Evolutionary conservation across 495 filamentous ascomycete genomes (phyloP).

Genomic region (Tuber aestivum): DNA sequence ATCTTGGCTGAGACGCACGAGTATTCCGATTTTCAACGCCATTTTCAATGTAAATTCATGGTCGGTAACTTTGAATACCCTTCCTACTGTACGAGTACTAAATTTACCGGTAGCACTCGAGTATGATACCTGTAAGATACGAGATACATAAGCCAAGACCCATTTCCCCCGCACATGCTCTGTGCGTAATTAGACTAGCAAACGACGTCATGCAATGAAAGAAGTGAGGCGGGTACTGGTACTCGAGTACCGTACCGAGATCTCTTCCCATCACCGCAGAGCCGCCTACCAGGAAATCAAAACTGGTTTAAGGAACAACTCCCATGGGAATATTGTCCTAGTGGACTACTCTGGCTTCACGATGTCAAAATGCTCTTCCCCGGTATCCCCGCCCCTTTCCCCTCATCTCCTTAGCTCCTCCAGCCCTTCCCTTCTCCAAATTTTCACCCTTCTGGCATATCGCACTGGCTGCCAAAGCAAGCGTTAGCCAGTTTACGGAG

Average conservation of each 20-base stretch:
- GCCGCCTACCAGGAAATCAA: too few relatives aligned
- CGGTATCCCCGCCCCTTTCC: not conserved
- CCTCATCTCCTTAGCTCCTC: not conserved
- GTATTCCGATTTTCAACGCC: too few relatives aligned
- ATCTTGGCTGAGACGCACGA: too few relatives aligned
- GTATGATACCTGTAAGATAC: too few relatives aligned
- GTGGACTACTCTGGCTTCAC: too few relatives aligned
- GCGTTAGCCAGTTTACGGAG: not conserved
- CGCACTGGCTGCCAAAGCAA: not conserved
- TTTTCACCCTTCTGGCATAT: not conserved
- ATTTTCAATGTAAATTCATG: too few relatives aligned
- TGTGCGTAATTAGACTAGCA: not conserved
- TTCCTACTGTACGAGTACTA: too few relatives aligned
- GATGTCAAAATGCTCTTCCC: not conserved
- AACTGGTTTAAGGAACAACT: too few relatives aligned
- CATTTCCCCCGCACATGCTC: not conserved
- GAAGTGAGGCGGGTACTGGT: not conserved
- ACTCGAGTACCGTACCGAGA: too few relatives aligned
- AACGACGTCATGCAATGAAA: not conserved
- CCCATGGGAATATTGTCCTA: too few relatives aligned
- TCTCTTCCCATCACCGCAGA: not conserved
- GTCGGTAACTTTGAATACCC: too few relatives aligned
- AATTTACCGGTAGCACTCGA: too few relatives aligned
- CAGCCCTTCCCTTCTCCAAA: not conserved
- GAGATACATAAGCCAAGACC: not conserved